Conservation (phyloP, 805 yeast genomes). For the Danielia oregonensis region DNA sequence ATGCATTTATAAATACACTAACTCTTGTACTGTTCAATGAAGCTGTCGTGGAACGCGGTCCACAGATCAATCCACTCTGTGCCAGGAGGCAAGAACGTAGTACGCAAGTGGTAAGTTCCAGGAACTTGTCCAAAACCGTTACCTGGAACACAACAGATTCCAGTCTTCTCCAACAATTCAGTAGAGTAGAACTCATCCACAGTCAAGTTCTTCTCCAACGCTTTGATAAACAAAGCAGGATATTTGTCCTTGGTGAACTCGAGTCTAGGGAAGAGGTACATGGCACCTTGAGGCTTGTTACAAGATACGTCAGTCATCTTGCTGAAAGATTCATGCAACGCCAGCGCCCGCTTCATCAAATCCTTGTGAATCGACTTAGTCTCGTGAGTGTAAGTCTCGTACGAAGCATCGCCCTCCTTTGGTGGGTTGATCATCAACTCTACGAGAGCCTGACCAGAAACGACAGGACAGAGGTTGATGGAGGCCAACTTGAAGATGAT, state of each 20-base stretch:
- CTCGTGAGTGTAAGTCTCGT: constrained; percentile 62
- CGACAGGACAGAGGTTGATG: constrained; percentile 90
- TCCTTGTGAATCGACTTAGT: constrained; percentile 57
- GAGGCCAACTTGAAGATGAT: constrained; percentile 83
- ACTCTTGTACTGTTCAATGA: constrained; percentile 51
- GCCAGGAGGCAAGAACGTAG: constrained; percentile 96
- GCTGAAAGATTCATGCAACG: constrained; percentile 66
- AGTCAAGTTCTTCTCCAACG: constrained; percentile 50
- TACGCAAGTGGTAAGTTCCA: constrained; percentile 89
- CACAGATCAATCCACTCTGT: constrained; percentile 80
- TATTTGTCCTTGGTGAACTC: constrained; percentile 45
- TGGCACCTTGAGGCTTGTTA: constrained; percentile 93
- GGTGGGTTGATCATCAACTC: constrained; percentile 97
- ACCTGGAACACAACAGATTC: constrained; percentile 97
- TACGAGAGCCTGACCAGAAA: constrained; percentile 88
- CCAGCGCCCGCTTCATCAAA: constrained; percentile 58
- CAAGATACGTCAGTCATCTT: constrained; percentile 80
- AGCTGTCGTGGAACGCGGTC: constrained; percentile 72
- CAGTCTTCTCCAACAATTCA: constrained; percentile 78
- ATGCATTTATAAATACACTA: no score
- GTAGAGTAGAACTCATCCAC: constrained; percentile 91
- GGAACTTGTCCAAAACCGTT: constrained; percentile 92
- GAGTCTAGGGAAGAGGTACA: constrained; percentile 90
- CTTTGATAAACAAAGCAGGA: constrained; percentile 57
- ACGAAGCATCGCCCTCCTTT: constrained; percentile 67